These are phyloP conservation scores for Candida sanyaensis DNA, from an alignment of 1,139 yeast species.

Conservation along the genomic window DNA sequence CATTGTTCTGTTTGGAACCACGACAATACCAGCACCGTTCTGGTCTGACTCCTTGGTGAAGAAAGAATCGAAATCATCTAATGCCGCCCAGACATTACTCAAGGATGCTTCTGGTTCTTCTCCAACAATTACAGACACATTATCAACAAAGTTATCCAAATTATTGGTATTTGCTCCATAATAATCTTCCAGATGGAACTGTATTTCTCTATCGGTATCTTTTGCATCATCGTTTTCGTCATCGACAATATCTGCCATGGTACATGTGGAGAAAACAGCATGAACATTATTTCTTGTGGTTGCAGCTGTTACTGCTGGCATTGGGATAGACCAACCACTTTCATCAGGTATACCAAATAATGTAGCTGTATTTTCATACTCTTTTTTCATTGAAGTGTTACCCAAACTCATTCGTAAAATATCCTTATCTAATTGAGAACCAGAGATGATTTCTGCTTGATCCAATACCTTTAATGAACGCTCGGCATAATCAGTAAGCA, in stretches of 20 bases:
- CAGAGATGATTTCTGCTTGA: conserved; percentile 81
- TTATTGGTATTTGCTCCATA: conserved; percentile 40
- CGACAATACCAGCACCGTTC: conserved; percentile 13
- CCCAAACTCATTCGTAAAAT: conserved; percentile 91
- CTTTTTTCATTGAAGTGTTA: conserved; percentile 72
- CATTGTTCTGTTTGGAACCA: conserved; percentile 10
- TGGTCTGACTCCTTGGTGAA: conserved; percentile 68
- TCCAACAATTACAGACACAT: conserved; percentile 44
- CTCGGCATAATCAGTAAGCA: conserved; percentile 86
- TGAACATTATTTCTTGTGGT: conserved; percentile 91
- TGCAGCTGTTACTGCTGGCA: conserved; percentile 89
- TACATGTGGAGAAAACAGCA: conserved; percentile 89
- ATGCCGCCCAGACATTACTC: conserved; percentile 95
- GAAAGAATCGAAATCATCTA: conserved; percentile 90
- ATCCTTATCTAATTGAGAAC: conserved; percentile 87
- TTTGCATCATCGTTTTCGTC: conserved; percentile 25
- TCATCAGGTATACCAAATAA: conserved; percentile 95
- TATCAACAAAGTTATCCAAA: conserved; percentile 31
- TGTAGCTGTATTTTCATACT: conserved; percentile 84
- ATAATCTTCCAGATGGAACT: conserved; percentile 70
- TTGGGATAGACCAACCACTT: conserved; percentile 97
- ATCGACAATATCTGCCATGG: conserved; percentile 30
- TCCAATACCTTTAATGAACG: conserved; percentile 88
- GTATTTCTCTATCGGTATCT: conserved; percentile 46
- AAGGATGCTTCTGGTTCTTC: conserved; percentile 75